Evolutionary conservation across 768 basidiomycete species (phyloP), one percentile per base, ranked within the genome.

Genomic region (Rhodotorula babjevae): DNA sequence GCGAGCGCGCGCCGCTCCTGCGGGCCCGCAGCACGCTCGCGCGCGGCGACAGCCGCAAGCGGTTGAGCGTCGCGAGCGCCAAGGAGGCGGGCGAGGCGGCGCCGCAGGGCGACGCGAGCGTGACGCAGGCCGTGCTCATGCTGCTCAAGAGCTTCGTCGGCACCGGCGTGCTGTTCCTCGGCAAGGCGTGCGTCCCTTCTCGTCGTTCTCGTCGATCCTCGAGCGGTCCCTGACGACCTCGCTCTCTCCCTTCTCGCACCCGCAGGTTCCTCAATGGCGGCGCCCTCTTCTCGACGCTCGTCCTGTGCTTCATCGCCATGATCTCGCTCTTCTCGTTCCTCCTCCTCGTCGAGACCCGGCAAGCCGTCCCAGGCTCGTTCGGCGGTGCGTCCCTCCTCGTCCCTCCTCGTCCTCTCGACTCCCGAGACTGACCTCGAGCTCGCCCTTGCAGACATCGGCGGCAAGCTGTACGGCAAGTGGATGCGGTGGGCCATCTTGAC

Each of bases 261-360:
- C 42, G 3, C 65, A 93, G 92, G 63, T 99, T 99, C 83, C 88
- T 87, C 83, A 99, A 98, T 73, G 96, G 96, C 65, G 94, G 95
- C 18, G 84, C 98, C 61, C 82, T 97, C 47, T 99, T 99, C 82
- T 97, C 94, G 12, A 74, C 85, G 46, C 66, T 92, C 67, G 86
- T 89, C 4, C 87, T 98, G 77, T 82, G 88, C 12, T 84, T 87
- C 79, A 92, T 98, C 77, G 93, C 94, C 25, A 78, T 87, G 52
- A 87, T 97, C 64, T 96, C 93, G 4, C 82, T 98, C 8, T 92
- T 92, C 82, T 93, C 93, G 0, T 99, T 98, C 86, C 82, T 99
- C 40, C 86, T 98, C 0, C 86, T 99, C 63, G 87, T 95, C 53
- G 84, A 89, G 80, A 88, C 93, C 56, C 93, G 96, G 73, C 87